Percentiles rank a stretch among this genome's conserved stretches.
Conservation (phyloP, 352 stramenopile species). For the Peronosclerospora sorghi region DNA sequence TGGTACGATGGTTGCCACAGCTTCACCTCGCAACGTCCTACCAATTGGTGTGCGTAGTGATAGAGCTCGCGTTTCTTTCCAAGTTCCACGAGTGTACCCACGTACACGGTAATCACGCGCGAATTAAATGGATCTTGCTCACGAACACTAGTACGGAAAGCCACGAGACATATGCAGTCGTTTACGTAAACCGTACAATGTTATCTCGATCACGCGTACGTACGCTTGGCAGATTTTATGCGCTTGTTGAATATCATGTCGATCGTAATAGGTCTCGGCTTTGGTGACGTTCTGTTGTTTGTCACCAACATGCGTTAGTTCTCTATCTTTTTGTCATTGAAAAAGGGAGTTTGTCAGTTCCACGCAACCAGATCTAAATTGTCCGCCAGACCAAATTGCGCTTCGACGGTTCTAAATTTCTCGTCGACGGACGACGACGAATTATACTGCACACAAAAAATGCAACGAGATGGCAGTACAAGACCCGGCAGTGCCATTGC, state of each 20-base stretch:
- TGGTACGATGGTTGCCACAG: too few species aligned
- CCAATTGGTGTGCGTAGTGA: slow-evolving; percentile 91
- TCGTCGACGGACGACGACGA: slow-evolving; percentile 31
- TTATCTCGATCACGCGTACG: too few species aligned
- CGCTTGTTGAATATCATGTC: slow-evolving; percentile 73
- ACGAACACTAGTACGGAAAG: slow-evolving; percentile 33
- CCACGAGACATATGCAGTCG: background rate
- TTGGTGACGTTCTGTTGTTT: slow-evolving; percentile 51
- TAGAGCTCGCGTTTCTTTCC: slow-evolving; percentile 92
- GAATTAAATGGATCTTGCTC: slow-evolving; percentile 73
- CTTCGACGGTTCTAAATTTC: slow-evolving; percentile 54
- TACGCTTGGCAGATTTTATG: slow-evolving; percentile 73
- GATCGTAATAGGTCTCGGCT: slow-evolving; percentile 77
- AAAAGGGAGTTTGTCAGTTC: too few species aligned
- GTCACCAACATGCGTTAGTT: slow-evolving; percentile 7
- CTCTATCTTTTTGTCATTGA: background rate
- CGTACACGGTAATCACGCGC: slow-evolving; percentile 69
- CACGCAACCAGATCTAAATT: slow-evolving; percentile 72
- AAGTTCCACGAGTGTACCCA: slow-evolving; percentile 87
- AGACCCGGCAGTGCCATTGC: too few species aligned
- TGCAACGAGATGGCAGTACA: background rate
- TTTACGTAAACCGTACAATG: too few species aligned
- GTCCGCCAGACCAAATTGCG: slow-evolving; percentile 33
- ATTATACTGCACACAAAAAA: slow-evolving; percentile 43
- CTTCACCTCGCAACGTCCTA: slow-evolving; percentile 7